Evolutionary conservation across 2,329 filamentous ascomycete species (phyloP).

Genomic region (Aspergillus nomiae): DNA sequence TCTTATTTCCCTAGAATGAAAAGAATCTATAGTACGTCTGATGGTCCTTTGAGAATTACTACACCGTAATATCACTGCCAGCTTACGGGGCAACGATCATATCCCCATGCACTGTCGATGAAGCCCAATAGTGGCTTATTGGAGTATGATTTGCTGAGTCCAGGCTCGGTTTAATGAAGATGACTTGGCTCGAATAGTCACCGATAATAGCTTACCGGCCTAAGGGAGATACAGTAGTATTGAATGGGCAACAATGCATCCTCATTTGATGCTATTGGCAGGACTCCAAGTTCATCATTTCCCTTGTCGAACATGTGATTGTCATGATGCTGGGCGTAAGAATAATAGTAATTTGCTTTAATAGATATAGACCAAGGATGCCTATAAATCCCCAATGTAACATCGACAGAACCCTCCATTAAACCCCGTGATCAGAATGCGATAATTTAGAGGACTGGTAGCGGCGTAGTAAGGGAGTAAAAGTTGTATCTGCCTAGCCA

Average conservation of each 20-base stretch:
- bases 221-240: not conserved
- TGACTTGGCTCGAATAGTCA: not conserved
- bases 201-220: not conserved
- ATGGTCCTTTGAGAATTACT: not conserved
- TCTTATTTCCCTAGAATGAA: not conserved
- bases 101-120: not conserved
- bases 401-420: not conserved
- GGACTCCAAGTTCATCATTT: not conserved
- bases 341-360: not conserved
- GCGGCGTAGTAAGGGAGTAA: not conserved
- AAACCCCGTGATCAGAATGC: not conserved
- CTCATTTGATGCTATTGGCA: not conserved
- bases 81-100: not conserved
- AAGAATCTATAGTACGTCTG: not conserved
- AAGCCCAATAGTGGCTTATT: not conserved
- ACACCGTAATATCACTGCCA: not conserved
- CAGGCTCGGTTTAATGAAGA: not conserved
- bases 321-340: not conserved
- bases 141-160: not conserved
- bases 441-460: not conserved
- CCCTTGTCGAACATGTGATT: not conserved
- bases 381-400: not conserved
- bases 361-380: not conserved
- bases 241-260: not conserved
- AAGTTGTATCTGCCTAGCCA: not conserved